A percentile compares a stretch with the other conserved stretches of the same genome.
phyloP scores from a whole-genome alignment of 306 rosid species.

The Parietaria judaica region DNA sequence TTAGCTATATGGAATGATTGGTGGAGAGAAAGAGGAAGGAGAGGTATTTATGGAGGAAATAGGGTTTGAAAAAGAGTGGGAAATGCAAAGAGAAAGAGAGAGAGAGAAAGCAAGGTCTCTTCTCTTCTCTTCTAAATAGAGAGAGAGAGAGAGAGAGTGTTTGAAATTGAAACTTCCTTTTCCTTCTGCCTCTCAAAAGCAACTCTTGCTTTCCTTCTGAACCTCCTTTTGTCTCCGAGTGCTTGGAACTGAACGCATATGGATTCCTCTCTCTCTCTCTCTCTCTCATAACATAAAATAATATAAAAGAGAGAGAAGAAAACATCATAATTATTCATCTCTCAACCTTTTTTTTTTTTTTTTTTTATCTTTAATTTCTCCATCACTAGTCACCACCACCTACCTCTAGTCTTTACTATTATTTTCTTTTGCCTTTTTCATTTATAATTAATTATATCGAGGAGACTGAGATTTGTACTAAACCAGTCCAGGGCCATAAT shows the following conservation, averaged over 20 bases:
- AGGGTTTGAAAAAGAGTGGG: conserved; percentile 34
- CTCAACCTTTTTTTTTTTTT: conserved; percentile 27
- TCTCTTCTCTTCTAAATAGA: conserved; percentile 30
- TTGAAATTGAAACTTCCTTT: conserved; percentile 90
- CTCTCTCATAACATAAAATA: not conserved
- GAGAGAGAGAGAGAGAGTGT: conserved; percentile 33
- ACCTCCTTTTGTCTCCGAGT: conserved; percentile 79
- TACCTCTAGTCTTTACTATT: no score
- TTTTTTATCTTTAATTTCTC: not conserved
- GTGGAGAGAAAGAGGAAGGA: conserved; percentile 3
- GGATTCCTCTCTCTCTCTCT: conserved; percentile 54
- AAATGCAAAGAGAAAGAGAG: conserved; percentile 27
- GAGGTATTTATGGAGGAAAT: conserved; percentile 16
- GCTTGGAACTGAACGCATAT: conserved; percentile 65
- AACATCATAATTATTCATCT: conserved; percentile 35
- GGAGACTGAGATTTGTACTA: no score
- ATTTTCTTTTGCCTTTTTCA: no score
- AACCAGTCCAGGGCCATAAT: no score
- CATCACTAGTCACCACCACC: not conserved
- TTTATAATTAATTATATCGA: no score
- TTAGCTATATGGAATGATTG: no score
- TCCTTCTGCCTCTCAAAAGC: conserved; percentile 78
- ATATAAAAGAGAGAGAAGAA: conserved; percentile 23
- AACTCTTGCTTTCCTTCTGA: conserved; percentile 75
- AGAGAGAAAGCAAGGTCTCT: conserved; percentile 46